phyloP scores from a whole-genome alignment of 2,329 filamentous ascomycete genomes.

The Incumbomyces lentus region DNA sequence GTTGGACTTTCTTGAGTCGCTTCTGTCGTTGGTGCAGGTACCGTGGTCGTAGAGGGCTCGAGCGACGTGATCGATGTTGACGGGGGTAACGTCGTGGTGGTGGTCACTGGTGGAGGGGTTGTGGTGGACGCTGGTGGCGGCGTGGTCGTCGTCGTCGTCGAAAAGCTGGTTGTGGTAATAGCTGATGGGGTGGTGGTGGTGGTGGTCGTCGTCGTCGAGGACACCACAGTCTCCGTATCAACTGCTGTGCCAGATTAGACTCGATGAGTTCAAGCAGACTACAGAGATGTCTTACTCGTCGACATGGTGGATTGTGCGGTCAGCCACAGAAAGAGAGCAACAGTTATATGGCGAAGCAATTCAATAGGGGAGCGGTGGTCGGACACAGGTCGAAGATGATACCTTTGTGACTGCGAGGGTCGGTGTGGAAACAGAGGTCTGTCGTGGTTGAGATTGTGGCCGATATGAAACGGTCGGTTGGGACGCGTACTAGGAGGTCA shows the following conservation, averaged over 20 bases:
- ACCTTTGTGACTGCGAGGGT: not conserved
- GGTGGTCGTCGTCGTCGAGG: not conserved
- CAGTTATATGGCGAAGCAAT: too few relatives aligned
- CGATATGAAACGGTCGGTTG: constrained; percentile 1
- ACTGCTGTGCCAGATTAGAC: not conserved
- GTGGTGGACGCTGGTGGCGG: constrained; percentile 2
- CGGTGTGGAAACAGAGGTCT: not conserved
- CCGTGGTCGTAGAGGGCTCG: constrained; percentile 2
- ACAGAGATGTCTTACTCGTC: not conserved
- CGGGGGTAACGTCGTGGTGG: constrained; percentile 18
- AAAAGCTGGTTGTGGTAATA: not conserved
- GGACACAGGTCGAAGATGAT: not conserved
- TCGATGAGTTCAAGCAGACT: not conserved
- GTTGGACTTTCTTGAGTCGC: not conserved
- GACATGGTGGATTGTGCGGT: constrained; percentile 1
- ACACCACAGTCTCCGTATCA: not conserved
- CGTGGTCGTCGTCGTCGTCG: constrained; percentile 1
- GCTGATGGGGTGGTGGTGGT: not conserved
- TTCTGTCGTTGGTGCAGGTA: constrained; percentile 3
- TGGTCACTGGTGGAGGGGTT: constrained; percentile 12
- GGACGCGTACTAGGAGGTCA: not conserved
- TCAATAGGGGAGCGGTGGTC: too few relatives aligned
- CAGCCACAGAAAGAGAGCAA: not conserved
- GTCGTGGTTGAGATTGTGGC: not conserved
- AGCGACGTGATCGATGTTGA: constrained; percentile 10